Base-by-base conservation (phyloP, 1,139 yeast genomes). In the Wickerhamomyces sp. region DNA sequence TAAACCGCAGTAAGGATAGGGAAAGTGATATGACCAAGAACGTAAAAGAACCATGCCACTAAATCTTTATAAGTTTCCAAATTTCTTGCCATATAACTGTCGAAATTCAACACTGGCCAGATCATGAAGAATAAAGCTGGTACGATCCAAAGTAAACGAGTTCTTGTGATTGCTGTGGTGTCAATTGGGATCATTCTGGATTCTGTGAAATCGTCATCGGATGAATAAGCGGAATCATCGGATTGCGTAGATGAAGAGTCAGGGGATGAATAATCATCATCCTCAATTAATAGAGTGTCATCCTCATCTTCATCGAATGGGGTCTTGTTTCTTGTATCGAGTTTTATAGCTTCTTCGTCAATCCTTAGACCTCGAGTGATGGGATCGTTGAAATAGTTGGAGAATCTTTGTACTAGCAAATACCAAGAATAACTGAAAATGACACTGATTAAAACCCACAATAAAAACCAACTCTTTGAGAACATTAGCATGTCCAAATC, bases 1-100 rank as follows among this genome's bases (percentile, higher is more conserved):
- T 78, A 79, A 23, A 77, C 68, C 1, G 80, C 72, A 0, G 82
- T 75, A 38, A 77, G 53, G n/a, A 79, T 69, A 1, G 86, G 84
- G 5, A 70, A 75, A 17, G 72, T 64, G 31, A 78, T 62, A 53
- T 79, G 87, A 26, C 75, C 65, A 20, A 78, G 52, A 12, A 78
- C 83, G 50, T 78, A 78, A 23, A 75, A 72, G 31, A 67, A 54
- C 80, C 83, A 75, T 2, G 85, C 79, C 21, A 67, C 37, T 16
- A 76, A 41, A 51, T 79, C 85, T 45, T 72, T 68, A 11, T 65
- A 58, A 7, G 58, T 55, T 25, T 62, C 49, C 36, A 62, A 38
- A 5, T 46, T 39, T 10, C 39, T 34, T 7, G 52, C 46, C 12
- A 50, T 39, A 23, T 31, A 25, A 19, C 37, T 30, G 18, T 30